Percentiles rank a stretch among this genome's conserved stretches.
phyloP scores from a whole-genome alignment of 441 rosid species.

The Pelargonium australe region DNA sequence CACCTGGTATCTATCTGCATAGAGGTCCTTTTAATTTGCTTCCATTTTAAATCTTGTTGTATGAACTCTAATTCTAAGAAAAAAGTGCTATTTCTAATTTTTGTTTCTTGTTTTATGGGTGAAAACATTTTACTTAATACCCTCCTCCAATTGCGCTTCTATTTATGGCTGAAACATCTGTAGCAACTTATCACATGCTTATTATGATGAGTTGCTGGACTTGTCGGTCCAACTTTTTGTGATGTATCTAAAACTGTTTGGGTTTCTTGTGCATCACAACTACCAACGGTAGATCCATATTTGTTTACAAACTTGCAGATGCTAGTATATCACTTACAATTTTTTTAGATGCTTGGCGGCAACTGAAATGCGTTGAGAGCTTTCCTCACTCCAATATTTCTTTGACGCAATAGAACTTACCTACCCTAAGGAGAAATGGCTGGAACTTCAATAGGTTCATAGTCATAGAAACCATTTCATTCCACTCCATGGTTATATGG shows the following conservation, averaged over 20 bases:
- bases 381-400: too few relatives aligned
- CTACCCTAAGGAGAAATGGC: too few relatives aligned
- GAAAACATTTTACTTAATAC: not conserved
- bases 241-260: constrained; percentile 7
- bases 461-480: too few relatives aligned
- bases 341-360: too few relatives aligned
- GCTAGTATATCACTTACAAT: too few relatives aligned
- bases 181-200: not conserved
- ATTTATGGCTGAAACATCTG: not conserved
- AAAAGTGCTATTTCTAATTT: not conserved
- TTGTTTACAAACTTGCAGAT: too few relatives aligned
- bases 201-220: not conserved
- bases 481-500: too few relatives aligned
- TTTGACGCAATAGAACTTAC: too few relatives aligned
- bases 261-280: not conserved
- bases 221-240: not conserved
- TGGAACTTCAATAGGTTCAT: too few relatives aligned
- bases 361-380: too few relatives aligned
- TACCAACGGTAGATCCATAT: too few relatives aligned
- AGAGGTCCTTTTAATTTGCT: constrained; percentile 2
- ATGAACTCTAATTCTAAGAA: not conserved
- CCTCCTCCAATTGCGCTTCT: not conserved
- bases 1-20: not conserved
- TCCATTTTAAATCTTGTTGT: not conserved
- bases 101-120: not conserved